Evolutionary conservation across 495 filamentous ascomycete genomes (phyloP).

Genomic region (Penicillium mononematosum): DNA sequence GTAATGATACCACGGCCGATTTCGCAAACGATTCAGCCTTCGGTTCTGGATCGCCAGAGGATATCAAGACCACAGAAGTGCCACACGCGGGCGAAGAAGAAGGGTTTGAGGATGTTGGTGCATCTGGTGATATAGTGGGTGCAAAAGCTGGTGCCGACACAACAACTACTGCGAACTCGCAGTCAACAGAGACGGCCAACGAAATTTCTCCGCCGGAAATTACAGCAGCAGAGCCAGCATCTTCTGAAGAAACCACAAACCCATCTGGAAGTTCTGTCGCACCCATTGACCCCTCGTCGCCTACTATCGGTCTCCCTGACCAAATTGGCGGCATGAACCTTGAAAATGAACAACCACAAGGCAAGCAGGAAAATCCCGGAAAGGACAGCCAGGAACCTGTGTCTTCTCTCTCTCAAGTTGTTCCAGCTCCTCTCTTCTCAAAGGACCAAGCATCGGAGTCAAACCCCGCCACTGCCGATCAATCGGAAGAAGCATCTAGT

Average conservation of each 20-base stretch:
- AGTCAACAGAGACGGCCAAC: neutral
- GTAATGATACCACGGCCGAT: slow-evolving; percentile 50
- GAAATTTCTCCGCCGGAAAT: slow-evolving; percentile 6
- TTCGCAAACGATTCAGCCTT: slow-evolving; percentile 40
- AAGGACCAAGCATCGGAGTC: slow-evolving; percentile 27
- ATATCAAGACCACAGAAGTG: slow-evolving; percentile 57
- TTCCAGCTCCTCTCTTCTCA: slow-evolving; percentile 64
- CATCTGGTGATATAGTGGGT: slow-evolving; percentile 64
- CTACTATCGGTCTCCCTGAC: slow-evolving; percentile 51
- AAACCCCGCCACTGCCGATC: slow-evolving; percentile 19
- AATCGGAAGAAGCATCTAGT: slow-evolving; percentile 27
- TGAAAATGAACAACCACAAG: slow-evolving; percentile 34
- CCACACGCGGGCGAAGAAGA: slow-evolving; percentile 84
- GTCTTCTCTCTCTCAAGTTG: slow-evolving; percentile 62
- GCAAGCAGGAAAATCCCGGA: slow-evolving; percentile 5
- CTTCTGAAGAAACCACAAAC: slow-evolving; percentile 20
- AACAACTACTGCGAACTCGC: slow-evolving; percentile 7
- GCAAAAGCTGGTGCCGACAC: slow-evolving; percentile 54
- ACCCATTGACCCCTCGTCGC: slow-evolving; percentile 42
- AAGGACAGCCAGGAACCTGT: slow-evolving; percentile 27
- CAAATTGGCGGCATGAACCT: slow-evolving; percentile 53
- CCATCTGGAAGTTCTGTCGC: slow-evolving; percentile 3
- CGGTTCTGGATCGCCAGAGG: slow-evolving; percentile 43
- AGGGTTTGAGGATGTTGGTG: slow-evolving; percentile 88
- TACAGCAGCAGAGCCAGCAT: slow-evolving; percentile 21